Conservation (phyloP, 108 stramenopile genomes). For the Pseudonitzschia multistriata region DNA sequence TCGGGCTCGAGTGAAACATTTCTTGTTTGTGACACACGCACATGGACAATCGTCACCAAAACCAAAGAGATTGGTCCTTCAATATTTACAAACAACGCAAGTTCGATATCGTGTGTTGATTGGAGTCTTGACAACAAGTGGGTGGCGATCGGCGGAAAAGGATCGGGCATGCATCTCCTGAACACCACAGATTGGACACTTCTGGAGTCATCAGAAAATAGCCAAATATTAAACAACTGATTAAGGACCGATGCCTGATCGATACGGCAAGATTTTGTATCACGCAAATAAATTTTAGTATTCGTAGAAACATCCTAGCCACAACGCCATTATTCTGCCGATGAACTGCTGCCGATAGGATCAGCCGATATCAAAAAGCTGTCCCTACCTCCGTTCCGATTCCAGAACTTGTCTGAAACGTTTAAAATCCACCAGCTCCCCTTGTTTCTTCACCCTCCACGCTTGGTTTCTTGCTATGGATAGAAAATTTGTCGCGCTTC, state of each 20-base stretch:
- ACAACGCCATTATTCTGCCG: too few species aligned
- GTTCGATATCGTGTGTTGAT: constrained; percentile 16
- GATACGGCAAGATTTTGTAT: too few species aligned
- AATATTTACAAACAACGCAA: constrained; percentile 5
- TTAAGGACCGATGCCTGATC: background rate
- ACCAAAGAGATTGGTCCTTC: background rate
- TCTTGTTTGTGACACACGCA: constrained; percentile 35
- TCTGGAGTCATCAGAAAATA: background rate
- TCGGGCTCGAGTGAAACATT: constrained; percentile 14
- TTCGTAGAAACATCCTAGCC: background rate
- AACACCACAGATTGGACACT: constrained; percentile 19
- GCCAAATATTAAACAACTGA: background rate
- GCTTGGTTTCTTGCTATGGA: constrained; percentile 91
- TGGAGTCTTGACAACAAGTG: constrained; percentile 38
- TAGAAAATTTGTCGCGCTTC: constrained; percentile 97
- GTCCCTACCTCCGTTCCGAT: background rate
- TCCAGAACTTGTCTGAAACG: background rate
- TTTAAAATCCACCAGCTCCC: constrained; percentile 20
- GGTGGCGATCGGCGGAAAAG: constrained; percentile 31
- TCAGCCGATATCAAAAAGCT: background rate
- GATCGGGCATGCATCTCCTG: constrained; percentile 27
- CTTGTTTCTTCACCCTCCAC: constrained; percentile 40
- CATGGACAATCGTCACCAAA: constrained; percentile 33
- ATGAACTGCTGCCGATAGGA: too few species aligned
- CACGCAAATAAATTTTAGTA: too few species aligned